Percentiles rank a stretch among this genome's conserved stretches.
Conservation (phyloP, 495 filamentous ascomycete species). For the Trichoderma gamsii region DNA sequence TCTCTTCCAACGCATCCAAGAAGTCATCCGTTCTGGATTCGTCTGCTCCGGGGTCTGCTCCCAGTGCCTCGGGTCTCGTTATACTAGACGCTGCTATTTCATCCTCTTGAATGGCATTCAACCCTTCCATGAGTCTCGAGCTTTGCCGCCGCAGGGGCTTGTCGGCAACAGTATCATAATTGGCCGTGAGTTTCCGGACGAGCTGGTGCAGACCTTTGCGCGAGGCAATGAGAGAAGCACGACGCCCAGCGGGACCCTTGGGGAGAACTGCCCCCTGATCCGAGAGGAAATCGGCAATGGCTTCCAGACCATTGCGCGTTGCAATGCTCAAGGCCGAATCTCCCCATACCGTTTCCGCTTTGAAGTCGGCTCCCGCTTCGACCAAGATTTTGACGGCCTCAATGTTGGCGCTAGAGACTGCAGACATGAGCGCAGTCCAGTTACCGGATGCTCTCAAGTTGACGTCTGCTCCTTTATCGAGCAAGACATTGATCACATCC, state of each 20-base stretch:
- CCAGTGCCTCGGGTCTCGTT: background rate
- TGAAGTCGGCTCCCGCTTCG: constrained; percentile 16
- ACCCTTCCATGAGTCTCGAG: background rate
- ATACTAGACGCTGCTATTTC: background rate
- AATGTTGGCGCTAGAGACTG: constrained; percentile 14
- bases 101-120: background rate
- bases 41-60: background rate
- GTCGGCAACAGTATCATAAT: background rate
- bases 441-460: background rate
- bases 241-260: background rate
- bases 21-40: background rate
- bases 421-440: constrained; percentile 8
- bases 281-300: background rate
- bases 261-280: constrained; percentile 1
- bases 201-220: constrained; percentile 4
- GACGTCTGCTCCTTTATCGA: background rate
- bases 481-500: background rate
- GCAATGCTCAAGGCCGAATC: constrained; percentile 9
- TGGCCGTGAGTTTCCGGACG: constrained; percentile 5
- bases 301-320: background rate
- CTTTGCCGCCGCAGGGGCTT: background rate
- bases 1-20: background rate
- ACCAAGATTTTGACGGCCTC: constrained; percentile 18
- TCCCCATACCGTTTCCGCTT: background rate
- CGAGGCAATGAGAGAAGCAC: background rate